phyloP scores from a whole-genome alignment of 2,329 filamentous ascomycete genomes.

The Metarhizium album region DNA sequence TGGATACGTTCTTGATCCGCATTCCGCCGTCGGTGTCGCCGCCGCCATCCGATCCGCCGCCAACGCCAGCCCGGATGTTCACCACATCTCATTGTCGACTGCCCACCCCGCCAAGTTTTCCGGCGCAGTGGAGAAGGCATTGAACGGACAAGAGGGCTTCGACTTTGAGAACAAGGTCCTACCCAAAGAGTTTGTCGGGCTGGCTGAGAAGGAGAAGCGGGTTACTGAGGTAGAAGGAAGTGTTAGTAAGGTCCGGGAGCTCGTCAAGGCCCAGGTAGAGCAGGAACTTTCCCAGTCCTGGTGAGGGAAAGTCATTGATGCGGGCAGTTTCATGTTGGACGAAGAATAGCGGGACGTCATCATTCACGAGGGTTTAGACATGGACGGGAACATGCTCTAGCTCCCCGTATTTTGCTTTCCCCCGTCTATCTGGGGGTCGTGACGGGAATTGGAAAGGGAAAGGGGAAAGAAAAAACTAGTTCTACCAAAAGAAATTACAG shows the following conservation, averaged over 20 bases:
- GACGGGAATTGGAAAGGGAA: too few relatives aligned
- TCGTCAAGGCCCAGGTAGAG: conserved; percentile 66
- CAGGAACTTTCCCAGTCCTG: conserved; percentile 39
- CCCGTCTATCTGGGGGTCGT: too few relatives aligned
- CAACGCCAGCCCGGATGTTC: conserved; percentile 38
- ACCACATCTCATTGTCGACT: conserved; percentile 80
- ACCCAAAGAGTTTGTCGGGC: conserved; percentile 69
- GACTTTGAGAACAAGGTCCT: conserved; percentile 65
- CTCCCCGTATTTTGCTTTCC: background rate
- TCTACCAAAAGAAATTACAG: too few relatives aligned
- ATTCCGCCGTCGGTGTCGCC: conserved; percentile 77
- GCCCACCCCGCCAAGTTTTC: conserved; percentile 95
- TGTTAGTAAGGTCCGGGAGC: conserved; percentile 64
- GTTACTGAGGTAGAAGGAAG: conserved; percentile 59
- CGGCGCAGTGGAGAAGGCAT: conserved; percentile 68
- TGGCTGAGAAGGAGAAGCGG: conserved; percentile 65
- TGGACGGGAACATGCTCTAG: background rate
- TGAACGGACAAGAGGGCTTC: conserved; percentile 62
- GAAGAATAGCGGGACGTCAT: background rate
- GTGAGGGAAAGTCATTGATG: background rate
- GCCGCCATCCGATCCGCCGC: conserved; percentile 61
- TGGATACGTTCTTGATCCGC: conserved; percentile 83
- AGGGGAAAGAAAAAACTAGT: too few relatives aligned
- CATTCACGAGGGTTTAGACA: background rate
- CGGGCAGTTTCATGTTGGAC: background rate